Evolutionary conservation across 2,329 filamentous ascomycete species (phyloP).

Genomic region (Fusarium sp.): DNA sequence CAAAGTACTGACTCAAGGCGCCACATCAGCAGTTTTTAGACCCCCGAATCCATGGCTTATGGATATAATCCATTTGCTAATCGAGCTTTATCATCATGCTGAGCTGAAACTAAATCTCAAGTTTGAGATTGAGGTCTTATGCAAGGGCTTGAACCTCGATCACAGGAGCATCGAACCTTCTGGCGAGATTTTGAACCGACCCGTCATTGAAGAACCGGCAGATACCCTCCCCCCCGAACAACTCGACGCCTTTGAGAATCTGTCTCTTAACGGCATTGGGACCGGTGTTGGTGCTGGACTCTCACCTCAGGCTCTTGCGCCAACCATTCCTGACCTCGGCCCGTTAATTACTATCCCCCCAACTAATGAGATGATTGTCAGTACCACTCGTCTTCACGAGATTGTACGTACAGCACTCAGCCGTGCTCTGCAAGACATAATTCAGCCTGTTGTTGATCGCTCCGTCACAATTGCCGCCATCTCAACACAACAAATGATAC

Average conservation of each 20-base stretch:
- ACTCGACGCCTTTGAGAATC: constrained; percentile 84
- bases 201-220: constrained; percentile 70
- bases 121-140: constrained; percentile 98
- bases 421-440: constrained; percentile 93
- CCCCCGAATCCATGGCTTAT: constrained; percentile 98
- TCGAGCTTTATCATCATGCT: constrained; percentile 92
- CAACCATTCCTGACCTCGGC: constrained; percentile 85
- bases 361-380: constrained; percentile 82
- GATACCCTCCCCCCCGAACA: constrained; percentile 74
- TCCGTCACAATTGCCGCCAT: constrained; percentile 99
- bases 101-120: constrained; percentile 97
- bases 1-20: constrained; percentile 90
- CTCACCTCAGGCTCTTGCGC: constrained; percentile 81
- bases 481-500: constrained; percentile 93
- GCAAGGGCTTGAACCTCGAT: constrained; percentile 91
- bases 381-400: constrained; percentile 73
- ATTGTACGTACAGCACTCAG: constrained; percentile 90
- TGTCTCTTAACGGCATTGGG: constrained; percentile 80
- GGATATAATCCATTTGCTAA: constrained; percentile 91
- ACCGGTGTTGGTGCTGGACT: constrained; percentile 78
- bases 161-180: constrained; percentile 92
- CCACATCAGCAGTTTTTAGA: constrained; percentile 86
- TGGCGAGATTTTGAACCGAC: constrained; percentile 83
- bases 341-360: constrained; percentile 84
- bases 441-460: constrained; percentile 95